Percentiles rank a stretch among this genome's conserved stretches.
These are phyloP conservation scores for Arachis monticola DNA, from an alignment of 331 rosid species.

Conservation along the genomic window DNA sequence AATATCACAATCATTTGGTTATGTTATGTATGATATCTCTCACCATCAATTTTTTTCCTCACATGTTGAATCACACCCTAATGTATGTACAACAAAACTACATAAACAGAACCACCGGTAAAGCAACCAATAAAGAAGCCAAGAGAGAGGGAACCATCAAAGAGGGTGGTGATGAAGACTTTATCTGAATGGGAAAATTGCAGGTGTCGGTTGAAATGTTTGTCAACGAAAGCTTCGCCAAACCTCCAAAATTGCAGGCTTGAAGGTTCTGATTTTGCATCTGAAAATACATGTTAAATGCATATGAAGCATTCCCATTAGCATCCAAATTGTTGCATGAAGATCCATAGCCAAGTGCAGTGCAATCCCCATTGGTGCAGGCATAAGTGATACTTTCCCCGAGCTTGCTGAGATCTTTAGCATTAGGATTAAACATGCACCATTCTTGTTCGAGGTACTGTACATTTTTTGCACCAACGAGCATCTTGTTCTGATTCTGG, in stretches of 20 bases:
- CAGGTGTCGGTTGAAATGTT: conserved; percentile 78
- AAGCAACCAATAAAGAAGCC: conserved; percentile 31
- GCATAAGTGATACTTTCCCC: conserved; percentile 74
- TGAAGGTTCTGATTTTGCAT: conserved; percentile 67
- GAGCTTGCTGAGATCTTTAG: conserved; percentile 78
- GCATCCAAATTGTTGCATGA: conserved; percentile 82
- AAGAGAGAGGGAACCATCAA: conserved; percentile 47
- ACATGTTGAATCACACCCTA: conserved; percentile 23
- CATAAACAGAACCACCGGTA: conserved; percentile 32
- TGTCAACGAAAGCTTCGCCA: conserved; percentile 59
- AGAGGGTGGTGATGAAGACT: conserved; percentile 52
- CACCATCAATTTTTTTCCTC: neutral
- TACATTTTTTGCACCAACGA: conserved; percentile 64
- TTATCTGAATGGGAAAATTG: conserved; percentile 75
- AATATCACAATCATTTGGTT: conserved; percentile 4
- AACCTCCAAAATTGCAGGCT: conserved; percentile 81
- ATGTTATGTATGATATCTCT: no score
- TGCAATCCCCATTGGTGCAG: conserved; percentile 77
- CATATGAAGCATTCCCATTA: conserved; percentile 85
- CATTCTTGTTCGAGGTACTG: conserved; percentile 64
- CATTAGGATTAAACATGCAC: conserved; percentile 82
- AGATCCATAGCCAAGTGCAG: conserved; percentile 86
- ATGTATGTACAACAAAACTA: conserved; percentile 51
- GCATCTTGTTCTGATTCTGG: conserved; percentile 66
- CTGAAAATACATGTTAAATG: conserved; percentile 86